phyloP scores from a whole-genome alignment of 441 rosid species.

The Erysimum pusillum region DNA sequence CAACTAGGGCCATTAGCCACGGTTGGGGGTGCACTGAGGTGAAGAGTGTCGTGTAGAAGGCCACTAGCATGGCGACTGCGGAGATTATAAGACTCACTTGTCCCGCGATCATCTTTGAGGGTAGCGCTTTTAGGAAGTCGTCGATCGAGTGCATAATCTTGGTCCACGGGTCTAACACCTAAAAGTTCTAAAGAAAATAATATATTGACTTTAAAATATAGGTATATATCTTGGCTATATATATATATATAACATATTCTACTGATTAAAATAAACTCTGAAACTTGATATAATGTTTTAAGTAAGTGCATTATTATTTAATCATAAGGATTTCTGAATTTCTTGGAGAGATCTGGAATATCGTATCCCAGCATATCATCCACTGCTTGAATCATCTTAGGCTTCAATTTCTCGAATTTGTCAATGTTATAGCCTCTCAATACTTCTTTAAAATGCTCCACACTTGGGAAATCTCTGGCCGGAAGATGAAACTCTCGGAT shows the following conservation, averaged over 20 bases:
- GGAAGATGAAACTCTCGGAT: constrained; percentile 87
- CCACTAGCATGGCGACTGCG: no score
- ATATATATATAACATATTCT: background rate
- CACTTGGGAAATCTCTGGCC: constrained; percentile 83
- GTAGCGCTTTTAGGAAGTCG: no score
- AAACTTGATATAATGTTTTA: background rate
- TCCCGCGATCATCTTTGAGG: no score
- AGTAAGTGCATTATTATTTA: constrained; percentile 13
- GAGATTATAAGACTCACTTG: no score
- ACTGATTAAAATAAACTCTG: background rate
- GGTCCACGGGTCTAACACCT: no score
- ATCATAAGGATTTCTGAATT: constrained; percentile 84
- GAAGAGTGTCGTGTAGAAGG: no score
- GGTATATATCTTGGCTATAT: no score
- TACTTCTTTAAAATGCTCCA: constrained; percentile 75
- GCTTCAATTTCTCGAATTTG: constrained; percentile 85
- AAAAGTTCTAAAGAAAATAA: no score
- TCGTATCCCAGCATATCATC: constrained; percentile 95
- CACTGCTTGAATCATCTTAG: constrained; percentile 86
- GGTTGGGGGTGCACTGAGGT: no score
- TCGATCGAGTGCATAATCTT: background rate
- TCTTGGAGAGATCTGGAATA: constrained; percentile 84
- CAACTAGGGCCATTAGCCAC: no score
- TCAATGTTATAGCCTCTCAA: constrained; percentile 79
- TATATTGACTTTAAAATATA: no score